phyloP scores from a whole-genome alignment of 257 asterid genomes.

The Fraxinus anomala region DNA sequence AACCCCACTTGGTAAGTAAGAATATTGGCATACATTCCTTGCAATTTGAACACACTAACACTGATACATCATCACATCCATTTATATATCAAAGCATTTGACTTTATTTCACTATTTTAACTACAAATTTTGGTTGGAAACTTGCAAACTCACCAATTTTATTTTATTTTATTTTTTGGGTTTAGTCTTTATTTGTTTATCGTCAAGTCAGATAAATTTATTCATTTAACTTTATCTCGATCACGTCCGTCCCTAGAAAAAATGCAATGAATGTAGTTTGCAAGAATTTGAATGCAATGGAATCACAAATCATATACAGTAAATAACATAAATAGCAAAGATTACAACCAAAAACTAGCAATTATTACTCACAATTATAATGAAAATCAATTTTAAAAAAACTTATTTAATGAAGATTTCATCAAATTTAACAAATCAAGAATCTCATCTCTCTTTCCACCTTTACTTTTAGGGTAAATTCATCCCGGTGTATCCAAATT shows the following conservation, averaged over 20 bases:
- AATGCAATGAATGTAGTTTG: not conserved
- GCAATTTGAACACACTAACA: not conserved
- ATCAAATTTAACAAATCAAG: slow-evolving; percentile 12
- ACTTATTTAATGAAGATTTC: not conserved
- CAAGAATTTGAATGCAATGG: not conserved
- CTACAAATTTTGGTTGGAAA: not conserved
- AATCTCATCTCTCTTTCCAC: not conserved
- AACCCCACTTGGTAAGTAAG: not conserved
- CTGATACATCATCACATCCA: not conserved
- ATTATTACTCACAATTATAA: not conserved
- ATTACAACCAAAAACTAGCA: not conserved
- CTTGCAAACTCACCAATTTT: not conserved
- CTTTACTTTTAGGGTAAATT: not conserved
- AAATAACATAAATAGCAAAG: not conserved
- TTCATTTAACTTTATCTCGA: no score
- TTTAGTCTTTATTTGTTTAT: not conserved
- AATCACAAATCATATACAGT: not conserved
- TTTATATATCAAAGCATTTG: not conserved
- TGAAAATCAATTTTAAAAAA: not conserved
- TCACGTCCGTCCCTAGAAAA: no score
- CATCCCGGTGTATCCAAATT: not conserved
- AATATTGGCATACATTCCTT: not conserved
- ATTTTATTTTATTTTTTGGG: not conserved
- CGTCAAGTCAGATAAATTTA: no score
- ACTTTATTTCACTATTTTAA: not conserved